Evolutionary conservation across 148 eudicot genomes (phyloP), one percentile per base, ranked within the genome.

Genomic region (Rhododendron molle): DNA sequence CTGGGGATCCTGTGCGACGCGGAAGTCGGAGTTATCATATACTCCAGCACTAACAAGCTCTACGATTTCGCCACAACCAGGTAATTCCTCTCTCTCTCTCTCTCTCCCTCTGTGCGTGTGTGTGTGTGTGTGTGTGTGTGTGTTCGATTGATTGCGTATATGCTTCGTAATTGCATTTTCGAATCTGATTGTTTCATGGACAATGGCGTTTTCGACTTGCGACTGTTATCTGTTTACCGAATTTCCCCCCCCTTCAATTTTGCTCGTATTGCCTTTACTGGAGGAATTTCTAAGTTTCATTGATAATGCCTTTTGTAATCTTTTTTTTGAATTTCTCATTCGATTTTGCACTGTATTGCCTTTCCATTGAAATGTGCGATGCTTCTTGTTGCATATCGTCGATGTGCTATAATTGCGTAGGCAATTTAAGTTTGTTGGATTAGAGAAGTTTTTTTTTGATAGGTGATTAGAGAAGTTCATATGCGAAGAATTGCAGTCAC

Each of bases 1-100:
- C 84, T 93, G 30, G 91, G 92, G 23, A 93, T 93, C 81, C 88
- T 93, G 46, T 93, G 95, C 78, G 95, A 93, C 44, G 95, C 95
- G 0, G 92, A 93, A 54, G 95, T 93, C 1, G 95, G 93, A 15
- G 93, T 93, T 14, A 89, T 91, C 43, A 89, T 93, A 72, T 93
- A 91, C 85, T 93, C 95, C 4, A 93, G 93, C 88, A 91, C 95
- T 15, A 89, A 92, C n/a, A 87, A 87, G 73, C 92, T 91, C 38
- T 91, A 89, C 77, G 95, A 93, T 78, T 93, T 85, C 83, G 54
- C 93, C 36, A 90, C 89, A 78, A 84, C 92, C 89, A 90, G 93
- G 94, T 91, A 20, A n/a, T 26, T 15, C 71, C 18, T 52, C 4
- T n/a, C 32, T 23, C 8, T 7, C 76, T 71, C 40, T 32, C 23